Conservation (phyloP, 495 filamentous ascomycete genomes). For the Aspergillus panamensis region DNA sequence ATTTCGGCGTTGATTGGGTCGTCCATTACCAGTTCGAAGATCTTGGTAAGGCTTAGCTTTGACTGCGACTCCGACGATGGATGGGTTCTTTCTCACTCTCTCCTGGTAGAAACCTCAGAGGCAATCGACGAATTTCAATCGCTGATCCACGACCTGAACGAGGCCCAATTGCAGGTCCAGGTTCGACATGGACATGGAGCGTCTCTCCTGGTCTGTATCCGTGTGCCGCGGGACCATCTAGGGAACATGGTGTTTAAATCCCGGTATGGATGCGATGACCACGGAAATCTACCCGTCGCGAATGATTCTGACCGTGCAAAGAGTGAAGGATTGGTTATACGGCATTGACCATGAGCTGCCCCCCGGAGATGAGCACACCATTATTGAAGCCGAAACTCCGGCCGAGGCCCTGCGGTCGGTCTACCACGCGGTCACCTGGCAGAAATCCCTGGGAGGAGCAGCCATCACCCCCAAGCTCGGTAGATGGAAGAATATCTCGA, state of each 20-base stretch:
- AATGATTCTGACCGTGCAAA: slow-evolving; percentile 27
- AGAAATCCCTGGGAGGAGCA: slow-evolving; percentile 76
- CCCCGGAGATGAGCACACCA: slow-evolving; percentile 46
- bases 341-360: slow-evolving; percentile 76
- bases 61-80: neutral
- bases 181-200: slow-evolving; percentile 74
- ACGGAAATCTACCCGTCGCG: neutral
- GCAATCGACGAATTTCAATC: slow-evolving; percentile 69
- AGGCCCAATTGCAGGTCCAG: slow-evolving; percentile 76
- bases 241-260: slow-evolving; percentile 60
- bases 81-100: neutral
- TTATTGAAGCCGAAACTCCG: slow-evolving; percentile 62
- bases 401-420: slow-evolving; percentile 89
- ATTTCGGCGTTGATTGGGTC: slow-evolving; percentile 45
- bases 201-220: slow-evolving; percentile 77
- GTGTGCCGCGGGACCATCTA: slow-evolving; percentile 49
- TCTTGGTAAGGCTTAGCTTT: slow-evolving; percentile 30
- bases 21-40: slow-evolving; percentile 40
- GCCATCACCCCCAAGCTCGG: slow-evolving; percentile 78
- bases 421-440: slow-evolving; percentile 81
- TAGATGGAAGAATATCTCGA: slow-evolving; percentile 76
- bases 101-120: slow-evolving; percentile 55
- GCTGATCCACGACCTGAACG: slow-evolving; percentile 67
- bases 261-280: slow-evolving; percentile 34
- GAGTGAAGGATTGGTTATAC: slow-evolving; percentile 92